These are phyloP conservation scores for Jackrogersella multiformis DNA, from an alignment of 495 filamentous ascomycete species.

Conservation along the genomic window DNA sequence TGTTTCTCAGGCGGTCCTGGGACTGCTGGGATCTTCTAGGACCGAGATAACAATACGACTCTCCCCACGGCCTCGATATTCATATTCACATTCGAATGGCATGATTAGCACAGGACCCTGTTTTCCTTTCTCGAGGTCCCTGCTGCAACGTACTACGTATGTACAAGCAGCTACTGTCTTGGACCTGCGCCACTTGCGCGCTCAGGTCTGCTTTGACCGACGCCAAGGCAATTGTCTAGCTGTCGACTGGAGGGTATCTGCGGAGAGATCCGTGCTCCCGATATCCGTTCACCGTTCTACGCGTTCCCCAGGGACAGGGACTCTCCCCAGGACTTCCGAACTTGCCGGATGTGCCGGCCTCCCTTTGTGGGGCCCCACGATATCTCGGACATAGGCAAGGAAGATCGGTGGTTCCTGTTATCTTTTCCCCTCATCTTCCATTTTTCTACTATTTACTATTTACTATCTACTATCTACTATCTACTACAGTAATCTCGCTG, in stretches of 20 bases:
- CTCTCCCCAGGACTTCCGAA: conserved; percentile 22
- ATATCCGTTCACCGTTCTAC: neutral
- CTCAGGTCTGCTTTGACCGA: neutral
- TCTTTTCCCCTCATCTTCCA: conserved; percentile 2
- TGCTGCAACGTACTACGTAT: neutral
- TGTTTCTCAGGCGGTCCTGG: conserved; percentile 14
- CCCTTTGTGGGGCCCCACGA: conserved; percentile 35
- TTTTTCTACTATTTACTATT: conserved; percentile 13
- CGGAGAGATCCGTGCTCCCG: conserved; percentile 28
- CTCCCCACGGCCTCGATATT: conserved; percentile 29
- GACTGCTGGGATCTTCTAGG: too few relatives aligned
- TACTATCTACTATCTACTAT: conserved; percentile 14
- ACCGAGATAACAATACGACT: conserved; percentile 34
- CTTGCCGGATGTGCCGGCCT: conserved; percentile 24
- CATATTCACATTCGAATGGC: conserved; percentile 16
- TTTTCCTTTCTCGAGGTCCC: neutral
- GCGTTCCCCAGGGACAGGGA: neutral
- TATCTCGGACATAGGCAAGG: conserved; percentile 22
- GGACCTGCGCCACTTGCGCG: neutral
- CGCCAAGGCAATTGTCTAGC: conserved; percentile 17
- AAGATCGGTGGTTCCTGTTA: conserved; percentile 25
- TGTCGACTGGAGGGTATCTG: neutral
- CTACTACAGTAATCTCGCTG: conserved; percentile 32
- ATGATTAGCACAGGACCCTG: conserved; percentile 5
- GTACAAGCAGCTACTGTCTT: neutral